Percentiles rank a stretch among this genome's conserved stretches.
Evolutionary conservation across 1,139 yeast genomes (phyloP).

Genomic region (Taphrina flavorubra): DNA sequence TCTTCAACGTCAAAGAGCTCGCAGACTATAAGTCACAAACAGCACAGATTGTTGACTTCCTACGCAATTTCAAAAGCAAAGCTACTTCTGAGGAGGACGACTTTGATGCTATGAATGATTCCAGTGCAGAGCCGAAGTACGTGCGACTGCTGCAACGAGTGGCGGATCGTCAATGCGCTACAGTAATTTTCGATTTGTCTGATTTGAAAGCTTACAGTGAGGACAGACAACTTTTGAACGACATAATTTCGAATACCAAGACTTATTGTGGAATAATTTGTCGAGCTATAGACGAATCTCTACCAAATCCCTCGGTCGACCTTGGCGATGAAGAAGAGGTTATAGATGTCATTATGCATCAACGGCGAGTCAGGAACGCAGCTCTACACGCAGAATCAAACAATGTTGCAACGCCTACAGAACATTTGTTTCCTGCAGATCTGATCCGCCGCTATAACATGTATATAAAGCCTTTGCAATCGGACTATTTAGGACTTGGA

Average conservation of each 20-base stretch:
- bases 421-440: constrained; percentile 73
- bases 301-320: constrained; percentile 83
- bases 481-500: constrained; percentile 54
- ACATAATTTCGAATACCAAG: constrained; percentile 72
- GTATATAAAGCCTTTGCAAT: constrained; percentile 80
- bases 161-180: constrained; percentile 78
- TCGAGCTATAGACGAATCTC: constrained; percentile 71
- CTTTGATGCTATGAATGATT: background rate
- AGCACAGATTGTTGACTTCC: constrained; percentile 30
- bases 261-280: constrained; percentile 81
- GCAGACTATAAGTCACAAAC: constrained; percentile 33
- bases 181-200: constrained; percentile 77
- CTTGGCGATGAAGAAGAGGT: constrained; percentile 85
- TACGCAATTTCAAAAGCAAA: constrained; percentile 29
- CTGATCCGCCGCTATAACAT: constrained; percentile 84
- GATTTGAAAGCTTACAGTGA: constrained; percentile 63
- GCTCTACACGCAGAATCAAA: constrained; percentile 70
- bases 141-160: constrained; percentile 59
- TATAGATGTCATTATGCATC: constrained; percentile 88
- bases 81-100: constrained; percentile 7
- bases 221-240: constrained; percentile 57
- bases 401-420: constrained; percentile 47
- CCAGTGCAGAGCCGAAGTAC: constrained; percentile 20
- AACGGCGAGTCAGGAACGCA: constrained; percentile 80
- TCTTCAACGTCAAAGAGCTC: constrained; percentile 32